Conservation (phyloP, 2,329 filamentous ascomycete genomes). For the Pseudovirgaria hyperparasitica region DNA sequence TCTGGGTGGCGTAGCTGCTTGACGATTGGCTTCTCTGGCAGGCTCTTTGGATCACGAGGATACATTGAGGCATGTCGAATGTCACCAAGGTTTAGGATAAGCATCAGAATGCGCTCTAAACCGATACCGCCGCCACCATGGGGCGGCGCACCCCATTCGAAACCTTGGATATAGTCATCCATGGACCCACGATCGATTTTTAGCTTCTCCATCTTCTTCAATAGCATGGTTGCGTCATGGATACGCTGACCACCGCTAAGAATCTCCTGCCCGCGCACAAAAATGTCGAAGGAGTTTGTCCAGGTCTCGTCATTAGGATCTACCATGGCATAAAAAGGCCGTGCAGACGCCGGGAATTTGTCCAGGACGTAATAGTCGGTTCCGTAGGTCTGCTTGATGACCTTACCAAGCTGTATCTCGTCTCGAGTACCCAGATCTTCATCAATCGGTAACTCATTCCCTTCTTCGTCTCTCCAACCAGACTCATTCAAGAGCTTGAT, state of each 20-base stretch:
- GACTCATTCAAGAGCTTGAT: conserved; percentile 69
- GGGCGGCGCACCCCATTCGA: conserved; percentile 77
- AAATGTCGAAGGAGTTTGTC: conserved; percentile 93
- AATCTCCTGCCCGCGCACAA: conserved; percentile 85
- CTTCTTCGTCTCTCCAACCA: conserved; percentile 65
- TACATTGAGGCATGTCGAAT: conserved; percentile 81
- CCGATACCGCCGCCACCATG: conserved; percentile 87
- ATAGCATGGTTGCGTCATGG: conserved; percentile 62
- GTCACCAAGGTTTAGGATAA: conserved; percentile 75
- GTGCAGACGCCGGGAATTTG: conserved; percentile 74
- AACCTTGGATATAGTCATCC: conserved; percentile 81
- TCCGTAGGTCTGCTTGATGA: conserved; percentile 74
- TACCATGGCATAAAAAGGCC: conserved; percentile 86
- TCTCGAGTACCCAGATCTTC: conserved; percentile 78
- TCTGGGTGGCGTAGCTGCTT: conserved; percentile 71
- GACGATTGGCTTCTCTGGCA: conserved; percentile 54
- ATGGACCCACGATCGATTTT: conserved; percentile 71
- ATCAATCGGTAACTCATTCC: conserved; percentile 53
- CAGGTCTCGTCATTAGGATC: conserved; percentile 58
- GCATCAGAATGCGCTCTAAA: conserved; percentile 76
- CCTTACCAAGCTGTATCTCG: conserved; percentile 71
- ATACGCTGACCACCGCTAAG: conserved; percentile 89
- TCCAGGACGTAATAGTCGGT: conserved; percentile 93
- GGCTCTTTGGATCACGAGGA: conserved; percentile 76
- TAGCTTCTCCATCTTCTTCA: conserved; percentile 60